phyloP scores from a whole-genome alignment of 805 yeast species.

The Kodamaea restingae region DNA sequence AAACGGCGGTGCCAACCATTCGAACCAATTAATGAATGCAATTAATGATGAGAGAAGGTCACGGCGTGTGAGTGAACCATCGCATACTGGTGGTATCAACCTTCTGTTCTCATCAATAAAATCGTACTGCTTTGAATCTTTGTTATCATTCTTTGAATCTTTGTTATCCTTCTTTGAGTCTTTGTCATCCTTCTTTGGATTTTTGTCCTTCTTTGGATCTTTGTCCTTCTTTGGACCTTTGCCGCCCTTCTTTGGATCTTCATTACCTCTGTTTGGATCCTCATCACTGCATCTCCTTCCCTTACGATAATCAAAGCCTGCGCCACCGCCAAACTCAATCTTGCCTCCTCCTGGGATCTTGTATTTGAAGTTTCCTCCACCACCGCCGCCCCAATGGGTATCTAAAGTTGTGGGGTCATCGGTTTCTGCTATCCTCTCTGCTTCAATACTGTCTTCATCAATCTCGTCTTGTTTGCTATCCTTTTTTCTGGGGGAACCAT shows the following conservation, averaged over 20 bases:
- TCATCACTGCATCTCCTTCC: not conserved
- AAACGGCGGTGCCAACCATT: constrained; percentile 22
- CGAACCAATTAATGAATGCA: constrained; percentile 16
- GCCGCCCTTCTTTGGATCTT: too few species aligned
- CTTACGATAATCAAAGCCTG: constrained; percentile 20
- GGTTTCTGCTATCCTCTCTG: not conserved
- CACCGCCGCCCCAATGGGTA: constrained; percentile 24
- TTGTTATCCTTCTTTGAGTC: too few species aligned
- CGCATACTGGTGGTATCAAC: too few species aligned
- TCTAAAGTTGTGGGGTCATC: not conserved
- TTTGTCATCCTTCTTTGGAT: too few species aligned
- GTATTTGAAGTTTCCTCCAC: constrained; percentile 21
- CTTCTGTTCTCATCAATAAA: too few species aligned
- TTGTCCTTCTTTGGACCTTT: too few species aligned
- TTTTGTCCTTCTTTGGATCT: too few species aligned
- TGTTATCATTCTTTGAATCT: too few species aligned
- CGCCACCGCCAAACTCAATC: constrained; percentile 26
- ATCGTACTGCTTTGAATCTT: too few species aligned
- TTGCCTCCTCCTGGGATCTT: constrained; percentile 21
- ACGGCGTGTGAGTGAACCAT: too few species aligned
- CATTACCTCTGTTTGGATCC: too few species aligned
- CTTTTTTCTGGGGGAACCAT: constrained; percentile 1
- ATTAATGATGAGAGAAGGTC: not conserved
- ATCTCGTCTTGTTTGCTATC: not conserved
- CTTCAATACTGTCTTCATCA: not conserved